Base-by-base conservation (phyloP, 2,329 filamentous ascomycete genomes). In the Ambrosiella cleistominuta region DNA sequence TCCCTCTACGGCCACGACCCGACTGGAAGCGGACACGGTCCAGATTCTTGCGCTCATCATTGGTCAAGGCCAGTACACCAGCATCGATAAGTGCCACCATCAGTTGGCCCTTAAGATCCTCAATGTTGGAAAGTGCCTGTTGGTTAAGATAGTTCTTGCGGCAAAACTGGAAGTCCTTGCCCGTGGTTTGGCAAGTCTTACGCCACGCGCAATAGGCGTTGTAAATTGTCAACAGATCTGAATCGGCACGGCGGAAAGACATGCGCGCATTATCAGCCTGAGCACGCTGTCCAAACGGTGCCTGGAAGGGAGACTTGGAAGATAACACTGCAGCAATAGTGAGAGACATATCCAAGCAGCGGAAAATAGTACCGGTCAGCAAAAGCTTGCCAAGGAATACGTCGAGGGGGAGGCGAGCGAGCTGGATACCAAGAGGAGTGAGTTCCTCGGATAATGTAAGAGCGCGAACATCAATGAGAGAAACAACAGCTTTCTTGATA, bases 311-410 rank as follows among this genome's bases (percentile, higher is more conserved):
- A 0, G 90, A 95, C 67, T 97, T 98, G 36, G 89, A 94, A 1
- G 90, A 95, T 0, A 98, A 71, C 35, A 95, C 91, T 7, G 93
- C 91, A 6, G 94, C 93, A 58, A 94, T 86, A 1, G 90, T 97
- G 56, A 97, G 79, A 13, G 87, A 82, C 68, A 91, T 90, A 69
- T 98, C 93, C 2, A 97, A 76, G 65, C 91, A 97, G 65, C 85
- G 85, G 72, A 96, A 96, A 44, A 94, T 81, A 3, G 83, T 82
- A 0, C 89, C 88, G 40, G 95, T 78, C 3, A 98, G 76, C 51
- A 96, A 88, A 42, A 98, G 78, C 68, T 98, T 98, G 15, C 91
- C 91, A 1, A 98, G 76, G 68, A 95, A 95, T 9, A 96, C 91
- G 66, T 98, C 93, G 1, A 98, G 73, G 1, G 93, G 93, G 7